These are phyloP conservation scores for Aspergillus piperis DNA, from an alignment of 2,329 filamentous ascomycete species.

Conservation along the genomic window DNA sequence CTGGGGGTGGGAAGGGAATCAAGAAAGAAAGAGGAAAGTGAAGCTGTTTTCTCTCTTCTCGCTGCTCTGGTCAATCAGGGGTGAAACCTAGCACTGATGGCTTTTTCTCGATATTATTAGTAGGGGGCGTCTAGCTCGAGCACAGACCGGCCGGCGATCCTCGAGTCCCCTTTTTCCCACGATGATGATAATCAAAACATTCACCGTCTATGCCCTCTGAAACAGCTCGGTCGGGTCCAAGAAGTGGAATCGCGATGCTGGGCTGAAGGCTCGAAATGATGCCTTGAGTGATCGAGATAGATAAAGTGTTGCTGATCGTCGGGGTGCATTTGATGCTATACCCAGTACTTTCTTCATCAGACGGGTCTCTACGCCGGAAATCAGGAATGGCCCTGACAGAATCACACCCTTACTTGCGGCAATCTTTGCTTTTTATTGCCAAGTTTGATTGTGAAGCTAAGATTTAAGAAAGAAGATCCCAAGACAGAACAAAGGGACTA, in stretches of 20 bases:
- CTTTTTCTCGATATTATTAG: conserved; percentile 9
- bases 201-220: not conserved
- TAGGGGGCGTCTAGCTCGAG: conserved; percentile 15
- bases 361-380: not conserved
- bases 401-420: not conserved
- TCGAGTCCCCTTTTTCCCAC: conserved; percentile 21
- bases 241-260: not conserved
- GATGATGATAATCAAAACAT: conserved; percentile 7
- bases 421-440: not conserved
- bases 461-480: not conserved
- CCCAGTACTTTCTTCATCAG: not conserved
- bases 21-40: not conserved
- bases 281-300: not conserved
- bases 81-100: not conserved
- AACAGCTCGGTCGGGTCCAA: conserved; percentile 6
- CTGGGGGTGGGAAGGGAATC: not conserved
- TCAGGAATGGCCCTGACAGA: not conserved
- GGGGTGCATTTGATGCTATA: not conserved
- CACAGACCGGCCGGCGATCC: conserved; percentile 23
- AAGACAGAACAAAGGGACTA: not conserved
- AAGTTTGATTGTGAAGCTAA: not conserved
- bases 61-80: conserved; percentile 2
- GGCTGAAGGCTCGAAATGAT: not conserved
- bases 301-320: not conserved
- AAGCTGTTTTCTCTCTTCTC: not conserved